phyloP scores from a whole-genome alignment of 1,284 basidiomycete species.

The Sanghuangporus sanghuang region DNA sequence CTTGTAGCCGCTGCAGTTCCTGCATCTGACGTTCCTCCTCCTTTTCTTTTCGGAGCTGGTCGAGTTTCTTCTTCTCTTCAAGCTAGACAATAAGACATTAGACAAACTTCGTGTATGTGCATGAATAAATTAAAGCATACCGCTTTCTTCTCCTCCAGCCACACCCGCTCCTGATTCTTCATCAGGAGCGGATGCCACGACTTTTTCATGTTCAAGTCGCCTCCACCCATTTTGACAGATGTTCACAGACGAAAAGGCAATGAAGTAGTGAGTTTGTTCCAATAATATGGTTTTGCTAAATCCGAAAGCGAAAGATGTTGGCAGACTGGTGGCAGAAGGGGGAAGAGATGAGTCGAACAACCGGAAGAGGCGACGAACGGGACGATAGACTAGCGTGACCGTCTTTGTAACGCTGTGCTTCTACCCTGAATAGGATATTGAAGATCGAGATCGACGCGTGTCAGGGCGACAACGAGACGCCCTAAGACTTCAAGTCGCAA shows the following conservation, averaged over 20 bases:
- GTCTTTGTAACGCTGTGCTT: neutral
- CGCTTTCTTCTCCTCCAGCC: slow-evolving; percentile 97
- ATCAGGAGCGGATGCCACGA: slow-evolving; percentile 98
- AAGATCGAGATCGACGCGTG: slow-evolving; percentile 1
- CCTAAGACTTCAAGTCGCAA: neutral
- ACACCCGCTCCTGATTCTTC: slow-evolving; percentile 98
- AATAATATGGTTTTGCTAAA: neutral
- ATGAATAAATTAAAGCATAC: slow-evolving; percentile 43
- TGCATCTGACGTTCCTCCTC: slow-evolving; percentile 97
- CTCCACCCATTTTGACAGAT: slow-evolving; percentile 84
- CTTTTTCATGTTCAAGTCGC: slow-evolving; percentile 96
- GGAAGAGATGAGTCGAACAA: neutral
- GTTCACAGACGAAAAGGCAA: slow-evolving; percentile 16
- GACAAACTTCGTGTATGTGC: neutral
- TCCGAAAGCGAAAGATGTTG: neutral
- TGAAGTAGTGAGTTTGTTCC: neutral
- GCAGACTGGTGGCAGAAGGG: neutral
- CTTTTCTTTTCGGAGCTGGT: slow-evolving; percentile 93
- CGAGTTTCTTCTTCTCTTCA: slow-evolving; percentile 97
- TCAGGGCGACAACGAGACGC: neutral
- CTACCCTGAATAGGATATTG: neutral
- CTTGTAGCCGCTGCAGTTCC: slow-evolving; percentile 91
- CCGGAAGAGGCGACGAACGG: neutral
- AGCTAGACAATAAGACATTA: slow-evolving; percentile 47
- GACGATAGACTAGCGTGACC: neutral